Evolutionary conservation across 495 filamentous ascomycete genomes (phyloP).

Genomic region (Penicillium steckii): DNA sequence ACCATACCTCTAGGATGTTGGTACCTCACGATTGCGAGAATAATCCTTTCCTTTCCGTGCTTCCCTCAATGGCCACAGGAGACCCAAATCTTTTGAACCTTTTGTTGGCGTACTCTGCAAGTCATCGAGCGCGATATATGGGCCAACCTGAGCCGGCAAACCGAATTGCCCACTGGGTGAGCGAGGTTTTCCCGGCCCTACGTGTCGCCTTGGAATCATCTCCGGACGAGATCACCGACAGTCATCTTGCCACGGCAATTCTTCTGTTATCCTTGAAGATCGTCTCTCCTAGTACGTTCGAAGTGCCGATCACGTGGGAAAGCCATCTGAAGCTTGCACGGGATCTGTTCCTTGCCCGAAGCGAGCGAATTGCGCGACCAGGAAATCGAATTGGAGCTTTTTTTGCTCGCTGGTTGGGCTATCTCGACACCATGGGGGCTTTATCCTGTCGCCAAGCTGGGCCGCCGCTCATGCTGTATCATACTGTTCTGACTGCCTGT

Average conservation of each 20-base stretch:
- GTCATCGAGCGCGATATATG: conserved; percentile 75
- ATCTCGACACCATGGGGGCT: conserved; percentile 77
- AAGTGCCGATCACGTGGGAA: conserved; percentile 72
- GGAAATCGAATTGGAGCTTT: conserved; percentile 73
- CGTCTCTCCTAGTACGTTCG: conserved; percentile 78
- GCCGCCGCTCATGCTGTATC: conserved; percentile 54
- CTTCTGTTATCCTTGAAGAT: conserved; percentile 87
- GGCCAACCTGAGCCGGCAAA: conserved; percentile 71
- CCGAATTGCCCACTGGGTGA: conserved; percentile 76
- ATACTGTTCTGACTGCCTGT: conserved; percentile 51
- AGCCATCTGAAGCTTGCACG: conserved; percentile 74
- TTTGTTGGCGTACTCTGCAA: conserved; percentile 78
- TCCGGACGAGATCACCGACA: conserved; percentile 64
- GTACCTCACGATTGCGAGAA: conserved; percentile 73
- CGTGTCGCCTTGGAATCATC: conserved; percentile 59
- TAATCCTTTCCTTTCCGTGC: conserved; percentile 70
- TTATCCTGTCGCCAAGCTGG: conserved; percentile 68
- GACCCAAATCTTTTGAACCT: conserved; percentile 72
- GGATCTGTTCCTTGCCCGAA: conserved; percentile 69
- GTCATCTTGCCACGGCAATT: conserved; percentile 78
- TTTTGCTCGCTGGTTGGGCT: conserved; percentile 82
- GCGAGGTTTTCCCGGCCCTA: conserved; percentile 74
- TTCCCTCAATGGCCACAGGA: conserved; percentile 68
- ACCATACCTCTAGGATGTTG: conserved; percentile 72
- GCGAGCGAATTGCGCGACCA: conserved; percentile 48